A percentile compares a stretch with the other conserved stretches of the same genome.
phyloP scores from a whole-genome alignment of 169 alveolate genomes.

The Blepharisma undulans region DNA sequence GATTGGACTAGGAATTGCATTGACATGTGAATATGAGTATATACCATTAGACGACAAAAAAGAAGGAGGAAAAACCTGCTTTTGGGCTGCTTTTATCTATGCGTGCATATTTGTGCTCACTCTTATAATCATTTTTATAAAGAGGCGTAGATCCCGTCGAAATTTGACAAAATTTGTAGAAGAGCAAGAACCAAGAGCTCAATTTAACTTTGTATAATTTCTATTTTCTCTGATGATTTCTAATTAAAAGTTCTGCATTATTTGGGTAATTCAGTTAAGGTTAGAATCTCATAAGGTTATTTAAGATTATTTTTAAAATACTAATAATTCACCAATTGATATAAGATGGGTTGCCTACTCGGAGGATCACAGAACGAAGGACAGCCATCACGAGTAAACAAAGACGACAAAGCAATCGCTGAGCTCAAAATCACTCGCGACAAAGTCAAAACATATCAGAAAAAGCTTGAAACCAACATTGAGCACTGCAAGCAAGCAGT shows the following conservation, averaged over 20 bases:
- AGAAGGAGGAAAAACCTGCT: not conserved
- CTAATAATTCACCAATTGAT: not conserved
- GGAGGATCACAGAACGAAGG: not conserved
- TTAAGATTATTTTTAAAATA: too few species aligned
- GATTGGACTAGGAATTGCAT: not conserved
- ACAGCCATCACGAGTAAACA: not conserved
- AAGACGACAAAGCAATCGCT: constrained; percentile 27
- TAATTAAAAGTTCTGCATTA: too few species aligned
- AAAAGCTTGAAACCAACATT: constrained; percentile 24
- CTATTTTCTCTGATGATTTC: not conserved
- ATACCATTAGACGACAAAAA: not conserved
- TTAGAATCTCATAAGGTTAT: too few species aligned
- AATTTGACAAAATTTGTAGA: not conserved
- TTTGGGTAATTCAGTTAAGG: not conserved
- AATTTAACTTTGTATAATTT: not conserved
- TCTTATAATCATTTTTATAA: not conserved
- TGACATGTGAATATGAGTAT: not conserved
- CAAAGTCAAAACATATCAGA: not conserved
- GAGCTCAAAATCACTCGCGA: constrained; percentile 29
- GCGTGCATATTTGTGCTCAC: not conserved
- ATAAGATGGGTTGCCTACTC: constrained; percentile 28
- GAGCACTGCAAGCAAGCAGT: not conserved
- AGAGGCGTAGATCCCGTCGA: not conserved
- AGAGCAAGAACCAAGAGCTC: not conserved
- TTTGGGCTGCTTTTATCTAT: not conserved